Percentiles rank a stretch among this genome's conserved stretches.
These are phyloP conservation scores for Kluyveromyces sp. DNA, from an alignment of 1,139 yeast species.

Conservation along the genomic window DNA sequence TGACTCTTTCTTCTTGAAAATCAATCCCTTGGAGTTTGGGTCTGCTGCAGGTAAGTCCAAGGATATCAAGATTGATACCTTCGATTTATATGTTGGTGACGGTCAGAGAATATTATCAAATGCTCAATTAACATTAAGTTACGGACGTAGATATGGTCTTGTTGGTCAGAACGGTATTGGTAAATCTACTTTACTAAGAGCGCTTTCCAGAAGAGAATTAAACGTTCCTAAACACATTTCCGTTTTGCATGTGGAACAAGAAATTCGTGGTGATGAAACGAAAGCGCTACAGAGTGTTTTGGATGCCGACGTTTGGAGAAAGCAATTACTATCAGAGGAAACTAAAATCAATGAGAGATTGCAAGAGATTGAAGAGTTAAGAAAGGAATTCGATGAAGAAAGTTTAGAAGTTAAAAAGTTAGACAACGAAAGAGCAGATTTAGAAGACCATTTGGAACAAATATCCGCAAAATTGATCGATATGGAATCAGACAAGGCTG, in stretches of 20 bases:
- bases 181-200: conserved; percentile 87
- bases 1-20: conserved; percentile 89
- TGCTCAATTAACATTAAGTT: conserved; percentile 76
- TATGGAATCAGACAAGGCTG: conserved; percentile 97
- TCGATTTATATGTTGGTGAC: conserved; percentile 91
- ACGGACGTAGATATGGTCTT: conserved; percentile 92
- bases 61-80: conserved; percentile 86
- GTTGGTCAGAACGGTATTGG: conserved; percentile 99
- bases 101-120: conserved; percentile 90
- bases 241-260: conserved; percentile 95
- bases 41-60: conserved; percentile 90
- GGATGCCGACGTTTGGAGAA: conserved; percentile 99
- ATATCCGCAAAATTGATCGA: conserved; percentile 76
- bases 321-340: conserved; percentile 75
- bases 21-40: conserved; percentile 89
- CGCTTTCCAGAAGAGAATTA: conserved; percentile 87
- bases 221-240: conserved; percentile 92
- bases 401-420: conserved; percentile 69
- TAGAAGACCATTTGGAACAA: conserved; percentile 68
- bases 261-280: conserved; percentile 86
- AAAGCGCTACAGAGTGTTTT: conserved; percentile 85
- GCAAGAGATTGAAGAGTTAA: conserved; percentile 60
- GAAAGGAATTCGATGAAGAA: conserved; percentile 72
- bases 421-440: conserved; percentile 84
- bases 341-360: conserved; percentile 64